Evolutionary conservation across 306 rosid species (phyloP), one percentile per base, ranked within the genome.

Genomic region (Datisca glomerata): DNA sequence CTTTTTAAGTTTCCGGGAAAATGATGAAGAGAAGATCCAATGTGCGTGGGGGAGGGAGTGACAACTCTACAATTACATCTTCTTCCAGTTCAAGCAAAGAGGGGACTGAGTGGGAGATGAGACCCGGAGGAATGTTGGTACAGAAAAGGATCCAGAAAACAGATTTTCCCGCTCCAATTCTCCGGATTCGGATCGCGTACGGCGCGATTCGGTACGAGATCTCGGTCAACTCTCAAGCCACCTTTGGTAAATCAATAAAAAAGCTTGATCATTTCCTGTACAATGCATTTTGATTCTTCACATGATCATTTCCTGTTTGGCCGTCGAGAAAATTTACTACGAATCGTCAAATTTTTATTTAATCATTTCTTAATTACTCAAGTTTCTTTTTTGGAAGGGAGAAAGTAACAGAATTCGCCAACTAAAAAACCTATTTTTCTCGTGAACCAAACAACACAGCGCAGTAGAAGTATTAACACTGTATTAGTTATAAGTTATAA

Each of bases 51-150:
- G 43, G 64, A 57, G 37, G 44, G 10, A 24, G 28, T 8, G 61
- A 55, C 7, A 36, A 31, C 23, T 21, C 61, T 0, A 12, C 14
- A 3, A 38, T 24, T 20, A 36, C 59, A 52, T 24, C 73, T 10
- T 45, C 59, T 1, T 22, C 66, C 8, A 36, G 64, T 7, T 27
- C 78, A 6, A 18, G 38, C n/a, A 66, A 72, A 11, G 67, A 69
- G 34, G 61, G 42, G 4, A 15, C 39, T 2, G 65, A 68, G 54
- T 81, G 96, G 92, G 94, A 81, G 61, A 75, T 71, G 86, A 53
- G 96, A 34, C 94, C 96, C 0, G 84, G 92, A 18, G 94, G 94
- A 53, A 81, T 86, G 94, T 12, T 86, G 49, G 96, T 86, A 1
- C 94, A 86, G 67, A 73, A 67, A 54, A 57, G 81, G 13, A 41